phyloP scores from a whole-genome alignment of 768 basidiomycete genomes.

The Tricholoma furcatifolium region DNA sequence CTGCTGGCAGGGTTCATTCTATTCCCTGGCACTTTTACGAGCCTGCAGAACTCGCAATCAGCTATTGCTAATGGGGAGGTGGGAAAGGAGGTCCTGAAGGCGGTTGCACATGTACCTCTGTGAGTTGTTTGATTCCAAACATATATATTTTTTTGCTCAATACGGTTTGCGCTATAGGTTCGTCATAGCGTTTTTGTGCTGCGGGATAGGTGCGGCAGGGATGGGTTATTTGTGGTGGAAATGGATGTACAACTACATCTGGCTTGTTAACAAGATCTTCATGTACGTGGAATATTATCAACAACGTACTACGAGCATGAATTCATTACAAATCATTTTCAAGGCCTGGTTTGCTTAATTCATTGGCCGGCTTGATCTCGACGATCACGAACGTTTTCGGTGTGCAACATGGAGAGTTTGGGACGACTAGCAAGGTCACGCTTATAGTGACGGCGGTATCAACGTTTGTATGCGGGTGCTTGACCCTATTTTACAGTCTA shows the following conservation, averaged over 20 bases:
- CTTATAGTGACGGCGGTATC: constrained; percentile 44
- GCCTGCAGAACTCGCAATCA: constrained; percentile 32
- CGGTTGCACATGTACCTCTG: constrained; percentile 45
- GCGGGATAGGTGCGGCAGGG: constrained; percentile 49
- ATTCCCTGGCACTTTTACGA: constrained; percentile 62
- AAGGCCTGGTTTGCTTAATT: constrained; percentile 59
- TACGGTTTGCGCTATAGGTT: constrained; percentile 32
- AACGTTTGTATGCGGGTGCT: constrained; percentile 38
- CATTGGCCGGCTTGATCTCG: constrained; percentile 54
- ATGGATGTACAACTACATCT: constrained; percentile 59
- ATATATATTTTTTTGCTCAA: neutral
- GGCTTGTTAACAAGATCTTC: constrained; percentile 57
- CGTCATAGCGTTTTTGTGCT: constrained; percentile 54
- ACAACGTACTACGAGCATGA: neutral
- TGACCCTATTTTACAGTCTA: constrained; percentile 41
- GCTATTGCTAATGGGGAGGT: constrained; percentile 23
- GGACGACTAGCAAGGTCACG: constrained; percentile 41
- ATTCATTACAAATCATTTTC: neutral
- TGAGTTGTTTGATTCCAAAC: constrained; percentile 17
- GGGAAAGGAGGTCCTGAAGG: constrained; percentile 29
- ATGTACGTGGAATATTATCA: constrained; percentile 34
- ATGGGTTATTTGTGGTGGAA: constrained; percentile 63
- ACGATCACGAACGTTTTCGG: constrained; percentile 53
- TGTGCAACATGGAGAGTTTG: constrained; percentile 44
- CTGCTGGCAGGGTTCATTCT: constrained; percentile 61